A percentile compares a stretch with the other conserved stretches of the same genome.
These are phyloP conservation scores for Pseudozyma thailandica DNA, from an alignment of 1,284 basidiomycete genomes.

Conservation along the genomic window DNA sequence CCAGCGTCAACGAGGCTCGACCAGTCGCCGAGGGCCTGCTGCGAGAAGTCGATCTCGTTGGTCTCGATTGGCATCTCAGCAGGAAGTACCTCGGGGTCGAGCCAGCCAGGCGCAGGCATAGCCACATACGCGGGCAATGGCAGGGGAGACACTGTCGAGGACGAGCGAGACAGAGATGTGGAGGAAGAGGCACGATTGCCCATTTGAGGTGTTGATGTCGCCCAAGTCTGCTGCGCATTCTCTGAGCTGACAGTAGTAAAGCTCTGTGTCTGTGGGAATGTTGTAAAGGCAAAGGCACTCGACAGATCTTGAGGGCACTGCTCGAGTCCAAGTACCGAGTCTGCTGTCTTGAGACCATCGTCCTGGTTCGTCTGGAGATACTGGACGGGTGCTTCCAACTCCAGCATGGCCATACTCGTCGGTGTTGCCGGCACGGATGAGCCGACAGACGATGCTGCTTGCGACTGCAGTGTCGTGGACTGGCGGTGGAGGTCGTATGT, in stretches of 20 bases:
- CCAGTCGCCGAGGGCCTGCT: constrained; percentile 4
- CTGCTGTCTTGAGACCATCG: neutral
- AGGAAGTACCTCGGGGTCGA: constrained; percentile 7
- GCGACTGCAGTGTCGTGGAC: neutral
- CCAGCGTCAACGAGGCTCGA: neutral
- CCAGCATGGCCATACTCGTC: neutral
- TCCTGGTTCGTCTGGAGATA: neutral
- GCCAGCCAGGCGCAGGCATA: constrained; percentile 23
- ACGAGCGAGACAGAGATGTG: neutral
- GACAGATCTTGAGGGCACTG: constrained; percentile 3
- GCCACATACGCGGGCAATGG: constrained; percentile 1
- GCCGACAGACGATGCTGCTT: neutral
- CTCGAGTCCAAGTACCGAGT: neutral
- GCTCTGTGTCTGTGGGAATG: constrained; percentile 3
- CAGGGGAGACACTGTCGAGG: neutral
- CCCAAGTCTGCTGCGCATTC: too few relatives aligned
- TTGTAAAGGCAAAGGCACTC: constrained; percentile 19
- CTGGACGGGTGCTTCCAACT: constrained; percentile 1
- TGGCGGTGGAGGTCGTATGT: neutral
- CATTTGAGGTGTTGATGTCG: neutral
- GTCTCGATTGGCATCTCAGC: neutral
- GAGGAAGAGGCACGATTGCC: too few relatives aligned
- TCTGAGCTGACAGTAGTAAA: neutral
- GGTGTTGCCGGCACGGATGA: constrained; percentile 24
- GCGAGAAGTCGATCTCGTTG: neutral